These are phyloP conservation scores for Pichia sp. DNA, from an alignment of 1,139 yeast genomes.

Conservation along the genomic window DNA sequence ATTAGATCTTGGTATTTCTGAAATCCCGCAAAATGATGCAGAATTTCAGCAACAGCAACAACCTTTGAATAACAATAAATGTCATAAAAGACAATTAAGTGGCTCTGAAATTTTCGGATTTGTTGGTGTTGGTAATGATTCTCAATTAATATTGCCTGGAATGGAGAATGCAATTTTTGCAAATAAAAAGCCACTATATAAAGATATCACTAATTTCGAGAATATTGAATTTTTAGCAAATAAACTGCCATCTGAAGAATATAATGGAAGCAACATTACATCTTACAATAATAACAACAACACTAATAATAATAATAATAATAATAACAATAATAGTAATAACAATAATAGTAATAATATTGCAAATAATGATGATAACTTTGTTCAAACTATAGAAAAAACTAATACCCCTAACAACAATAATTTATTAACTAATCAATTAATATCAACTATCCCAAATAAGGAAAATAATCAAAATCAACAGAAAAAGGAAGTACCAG, in stretches of 20 bases:
- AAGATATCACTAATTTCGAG: conserved; percentile 20
- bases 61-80: conserved; percentile 9
- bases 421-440: conserved; percentile 1
- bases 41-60: conserved; percentile 8
- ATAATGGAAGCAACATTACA: no score
- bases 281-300: background rate
- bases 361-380: background rate
- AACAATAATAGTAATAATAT: no score
- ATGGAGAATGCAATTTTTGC: conserved; percentile 24
- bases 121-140: conserved; percentile 39
- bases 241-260: background rate
- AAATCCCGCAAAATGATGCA: conserved; percentile 11
- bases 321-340: no score
- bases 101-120: conserved; percentile 59
- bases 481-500: conserved; percentile 8
- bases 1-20: conserved; percentile 48
- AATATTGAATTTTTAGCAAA: conserved; percentile 14
- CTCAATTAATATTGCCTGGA: conserved; percentile 44
- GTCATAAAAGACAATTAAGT: conserved; percentile 32
- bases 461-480: background rate
- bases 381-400: no score
- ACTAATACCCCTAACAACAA: no score
- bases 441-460: background rate
- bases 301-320: no score
- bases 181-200: conserved; percentile 26